Conservation (phyloP, 1,284 basidiomycete species). For the Leccinum discolor region DNA sequence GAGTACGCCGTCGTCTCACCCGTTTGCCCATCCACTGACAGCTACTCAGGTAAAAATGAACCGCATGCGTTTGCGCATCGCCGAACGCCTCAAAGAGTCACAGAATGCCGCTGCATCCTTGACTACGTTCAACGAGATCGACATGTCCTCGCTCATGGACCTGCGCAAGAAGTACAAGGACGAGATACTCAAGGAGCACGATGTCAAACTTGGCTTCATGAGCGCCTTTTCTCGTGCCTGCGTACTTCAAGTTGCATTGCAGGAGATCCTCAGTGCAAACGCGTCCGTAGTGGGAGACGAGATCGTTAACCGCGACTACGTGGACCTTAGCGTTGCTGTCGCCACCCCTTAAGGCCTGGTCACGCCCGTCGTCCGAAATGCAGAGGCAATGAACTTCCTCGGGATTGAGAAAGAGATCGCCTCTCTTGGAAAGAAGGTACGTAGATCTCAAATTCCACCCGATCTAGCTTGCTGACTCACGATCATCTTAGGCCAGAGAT, state of each 20-base stretch:
- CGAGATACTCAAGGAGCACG: conserved; percentile 87
- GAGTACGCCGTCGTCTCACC: conserved; percentile 48
- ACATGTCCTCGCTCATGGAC: conserved; percentile 95
- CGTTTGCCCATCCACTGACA: conserved; percentile 1
- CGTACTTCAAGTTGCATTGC: conserved; percentile 67
- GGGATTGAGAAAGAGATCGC: conserved; percentile 95
- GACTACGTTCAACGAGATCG: conserved; percentile 99
- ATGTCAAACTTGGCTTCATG: conserved; percentile 99
- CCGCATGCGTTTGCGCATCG: conserved; percentile 96
- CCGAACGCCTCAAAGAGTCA: conserved; percentile 97
- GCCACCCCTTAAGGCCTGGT: conserved; percentile 98
- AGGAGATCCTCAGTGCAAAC: conserved; percentile 94
- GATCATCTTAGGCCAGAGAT: conserved; percentile 75
- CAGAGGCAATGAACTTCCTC: conserved; percentile 84
- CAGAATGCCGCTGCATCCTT: conserved; percentile 97
- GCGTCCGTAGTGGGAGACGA: conserved; percentile 95
- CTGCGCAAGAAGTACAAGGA: conserved; percentile 98
- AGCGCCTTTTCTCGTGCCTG: conserved; percentile 93
- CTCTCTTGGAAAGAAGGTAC: conserved; percentile 86
- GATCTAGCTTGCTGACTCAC: conserved; percentile 8
- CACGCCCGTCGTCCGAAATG: conserved; percentile 94
- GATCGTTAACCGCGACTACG: conserved; percentile 95
- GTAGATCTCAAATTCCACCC: conserved; percentile 18
- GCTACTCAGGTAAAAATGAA: conserved; percentile 87
- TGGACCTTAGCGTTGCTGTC: conserved; percentile 94